Evolutionary conservation across 2,329 filamentous ascomycete genomes (phyloP).

Genomic region (Alternaria rosae): DNA sequence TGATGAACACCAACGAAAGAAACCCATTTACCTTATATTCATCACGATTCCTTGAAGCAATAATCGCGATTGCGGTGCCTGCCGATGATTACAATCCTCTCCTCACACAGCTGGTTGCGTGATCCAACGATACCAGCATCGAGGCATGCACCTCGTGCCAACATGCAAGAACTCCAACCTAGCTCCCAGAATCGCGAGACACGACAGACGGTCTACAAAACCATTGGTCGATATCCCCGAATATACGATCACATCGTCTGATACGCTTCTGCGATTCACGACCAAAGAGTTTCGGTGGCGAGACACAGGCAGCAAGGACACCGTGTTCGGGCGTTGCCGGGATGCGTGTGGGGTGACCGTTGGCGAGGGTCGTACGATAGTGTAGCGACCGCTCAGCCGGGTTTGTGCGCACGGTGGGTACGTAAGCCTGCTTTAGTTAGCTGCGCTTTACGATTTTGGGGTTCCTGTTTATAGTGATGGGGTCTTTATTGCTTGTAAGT

Average conservation of each 20-base stretch:
- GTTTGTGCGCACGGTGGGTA: neutral
- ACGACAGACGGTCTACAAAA: neutral
- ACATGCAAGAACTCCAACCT: neutral
- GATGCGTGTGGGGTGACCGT: conserved; percentile 9
- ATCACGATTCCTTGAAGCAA: neutral
- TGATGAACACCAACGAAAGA: neutral
- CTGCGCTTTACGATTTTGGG: neutral
- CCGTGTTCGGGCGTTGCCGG: conserved; percentile 7
- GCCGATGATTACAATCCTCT: neutral
- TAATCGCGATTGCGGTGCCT: neutral
- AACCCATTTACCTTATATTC: neutral
- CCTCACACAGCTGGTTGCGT: neutral
- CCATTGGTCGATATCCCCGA: neutral
- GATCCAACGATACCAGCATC: neutral
- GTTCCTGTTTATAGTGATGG: neutral
- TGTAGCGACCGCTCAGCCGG: neutral
- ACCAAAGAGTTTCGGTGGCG: conserved; percentile 1
- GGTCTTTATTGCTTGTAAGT: neutral
- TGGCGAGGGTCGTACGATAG: conserved; percentile 10
- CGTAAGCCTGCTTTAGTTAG: neutral
- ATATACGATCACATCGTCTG: neutral
- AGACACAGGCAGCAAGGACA: neutral
- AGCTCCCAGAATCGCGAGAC: neutral
- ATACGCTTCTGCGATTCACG: neutral
- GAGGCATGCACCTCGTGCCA: neutral